phyloP scores from a whole-genome alignment of 2,329 filamentous ascomycete species.

The Claviceps fusiformis region DNA sequence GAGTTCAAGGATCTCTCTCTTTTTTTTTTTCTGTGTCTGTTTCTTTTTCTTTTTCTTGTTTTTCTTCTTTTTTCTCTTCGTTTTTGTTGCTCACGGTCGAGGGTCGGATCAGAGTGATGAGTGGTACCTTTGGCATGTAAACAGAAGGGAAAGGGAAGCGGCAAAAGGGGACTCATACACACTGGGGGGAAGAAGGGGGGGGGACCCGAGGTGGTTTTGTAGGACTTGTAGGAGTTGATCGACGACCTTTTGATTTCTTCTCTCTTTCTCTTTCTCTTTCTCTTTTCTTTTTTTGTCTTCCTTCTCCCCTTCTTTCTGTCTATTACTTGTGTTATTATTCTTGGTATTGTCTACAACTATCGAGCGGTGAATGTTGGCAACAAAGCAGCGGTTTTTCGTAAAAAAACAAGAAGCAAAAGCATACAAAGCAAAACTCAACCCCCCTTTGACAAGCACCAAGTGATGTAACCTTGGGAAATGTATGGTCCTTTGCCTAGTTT shows the following conservation, averaged over 20 bases:
- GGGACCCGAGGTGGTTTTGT: conserved; percentile 5
- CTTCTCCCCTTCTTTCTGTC: not conserved
- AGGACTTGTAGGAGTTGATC: conserved; percentile 11
- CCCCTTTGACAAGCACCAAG: not conserved
- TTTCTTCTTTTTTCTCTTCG: not conserved
- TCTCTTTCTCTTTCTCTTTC: not conserved
- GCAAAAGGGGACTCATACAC: not conserved
- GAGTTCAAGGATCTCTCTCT: conserved; percentile 21
- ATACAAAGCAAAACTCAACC: too few relatives aligned
- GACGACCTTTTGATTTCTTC: conserved; percentile 4
- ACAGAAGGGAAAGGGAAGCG: conserved; percentile 5
- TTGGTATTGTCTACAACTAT: not conserved
- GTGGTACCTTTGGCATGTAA: conserved; percentile 10
- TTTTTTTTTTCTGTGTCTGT: conserved; percentile 2
- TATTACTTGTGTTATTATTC: not conserved
- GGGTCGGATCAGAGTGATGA: conserved; percentile 4
- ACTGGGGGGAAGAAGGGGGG: not conserved
- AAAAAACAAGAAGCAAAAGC: too few relatives aligned
- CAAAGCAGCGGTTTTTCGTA: not conserved
- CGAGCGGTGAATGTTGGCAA: not conserved
- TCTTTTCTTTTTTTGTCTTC: not conserved
- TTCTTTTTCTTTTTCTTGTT: conserved; percentile 1
- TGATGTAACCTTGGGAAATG: not conserved
- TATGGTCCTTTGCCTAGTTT: not conserved
- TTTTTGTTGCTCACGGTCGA: conserved; percentile 2